A percentile compares a stretch with the other conserved stretches of the same genome.
Conservation (phyloP, 495 filamentous ascomycete genomes). For the Ramalina peruviana region DNA sequence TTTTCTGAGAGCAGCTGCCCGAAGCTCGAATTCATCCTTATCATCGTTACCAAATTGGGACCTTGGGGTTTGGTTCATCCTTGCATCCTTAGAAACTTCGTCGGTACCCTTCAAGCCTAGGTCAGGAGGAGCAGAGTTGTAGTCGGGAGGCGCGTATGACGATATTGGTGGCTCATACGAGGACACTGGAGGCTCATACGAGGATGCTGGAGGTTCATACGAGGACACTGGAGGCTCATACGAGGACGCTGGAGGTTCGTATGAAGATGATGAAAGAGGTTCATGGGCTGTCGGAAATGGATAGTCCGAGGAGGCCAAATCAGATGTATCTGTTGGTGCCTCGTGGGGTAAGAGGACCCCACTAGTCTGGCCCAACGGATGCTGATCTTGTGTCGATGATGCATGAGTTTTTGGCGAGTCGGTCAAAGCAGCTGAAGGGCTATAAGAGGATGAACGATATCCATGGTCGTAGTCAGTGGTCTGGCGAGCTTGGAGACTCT, state of each 20-base stretch:
- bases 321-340: conserved; percentile 5
- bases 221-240: conserved; percentile 13
- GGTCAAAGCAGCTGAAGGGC: too few relatives aligned
- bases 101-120: conserved; percentile 26
- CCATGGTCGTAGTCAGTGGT: not conserved
- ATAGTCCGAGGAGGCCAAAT: conserved; percentile 1
- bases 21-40: conserved; percentile 31
- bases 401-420: too few relatives aligned
- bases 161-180: conserved; percentile 15
- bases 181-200: conserved; percentile 12
- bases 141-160: conserved; percentile 22
- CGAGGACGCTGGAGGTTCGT: conserved; percentile 8
- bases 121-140: conserved; percentile 20
- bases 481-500: not conserved
- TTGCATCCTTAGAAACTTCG: conserved; percentile 31
- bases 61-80: conserved; percentile 50
- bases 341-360: not conserved
- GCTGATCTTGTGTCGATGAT: too few relatives aligned
- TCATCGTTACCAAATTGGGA: conserved; percentile 60
- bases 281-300: conserved; percentile 1
- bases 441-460: not conserved
- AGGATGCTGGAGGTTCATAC: conserved; percentile 16
- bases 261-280: conserved; percentile 8
- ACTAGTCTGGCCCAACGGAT: too few relatives aligned
- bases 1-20: conserved; percentile 39